Evolutionary conservation across 228 moss, liverwort and hornwort genomes (phyloP), one percentile per base, ranked within the genome.

Genomic region (Sphagnum fallax): DNA sequence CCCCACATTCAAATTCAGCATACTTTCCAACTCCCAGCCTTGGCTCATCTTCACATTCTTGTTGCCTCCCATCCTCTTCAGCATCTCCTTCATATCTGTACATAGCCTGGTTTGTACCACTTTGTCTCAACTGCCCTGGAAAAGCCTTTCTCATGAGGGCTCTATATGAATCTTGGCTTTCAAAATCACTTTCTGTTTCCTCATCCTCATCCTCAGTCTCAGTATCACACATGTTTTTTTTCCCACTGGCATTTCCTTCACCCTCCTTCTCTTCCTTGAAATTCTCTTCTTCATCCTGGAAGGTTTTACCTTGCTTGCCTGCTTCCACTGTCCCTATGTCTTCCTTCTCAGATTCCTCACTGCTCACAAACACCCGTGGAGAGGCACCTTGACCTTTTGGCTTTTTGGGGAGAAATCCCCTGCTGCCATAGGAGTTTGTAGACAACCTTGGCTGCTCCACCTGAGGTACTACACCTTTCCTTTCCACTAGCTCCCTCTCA

Each of bases 1-100:
- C 52, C 8, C 68, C 74, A 62, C 68, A 67, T 13, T 52, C 61
- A 55, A 63, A 67, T 50, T 62, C 16, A 7, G 50, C 62, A 14
- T 69, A 63, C 11, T 67, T 53, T 0, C 48, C 52, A 15, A 53
- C 68, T 8, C 47, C 58, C 47, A 47, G 13, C 50, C 53, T 52
- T 5, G 8, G 16, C 68, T 18, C 63, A 10, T 53, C 8, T 47
- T 62, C 47, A 14, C 51, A 49, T 32, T 74, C 74, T 1, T 68
- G 11, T 63, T 74, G 14, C 53, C n/a, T 48, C 55, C 63, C 32
- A 4, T 53, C n/a, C 18, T 64, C 61, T 53, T 74, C 61, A 52
- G 12, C 4, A 6, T 62, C 12, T 62, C 53, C 14, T 18, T 18
- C 62, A 18, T 63, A 62, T 10, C 13, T 12, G 10, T 63, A 48